These are phyloP conservation scores for Wallacemonas rigidus DNA, from an alignment of 208 protist species.

Conservation along the genomic window DNA sequence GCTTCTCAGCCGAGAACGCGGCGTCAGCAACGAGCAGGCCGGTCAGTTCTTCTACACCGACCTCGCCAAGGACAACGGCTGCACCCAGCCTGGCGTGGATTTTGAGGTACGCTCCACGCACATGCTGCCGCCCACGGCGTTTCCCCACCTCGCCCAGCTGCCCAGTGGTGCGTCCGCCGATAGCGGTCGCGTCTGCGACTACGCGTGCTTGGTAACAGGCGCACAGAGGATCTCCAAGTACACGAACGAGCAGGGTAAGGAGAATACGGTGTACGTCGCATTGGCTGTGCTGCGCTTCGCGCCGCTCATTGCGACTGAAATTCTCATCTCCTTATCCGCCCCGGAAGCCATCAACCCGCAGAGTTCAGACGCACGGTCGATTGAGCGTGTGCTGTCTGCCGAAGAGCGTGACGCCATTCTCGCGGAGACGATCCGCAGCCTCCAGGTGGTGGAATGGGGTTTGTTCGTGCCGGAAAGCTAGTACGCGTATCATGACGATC, in stretches of 20 bases:
- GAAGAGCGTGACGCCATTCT: conserved; percentile 44
- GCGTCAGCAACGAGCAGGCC: conserved; percentile 44
- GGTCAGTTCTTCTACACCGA: conserved; percentile 67
- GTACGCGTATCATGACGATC: neutral
- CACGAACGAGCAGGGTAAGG: conserved; percentile 61
- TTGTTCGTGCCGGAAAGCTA: conserved; percentile 63
- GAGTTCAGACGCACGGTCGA: conserved; percentile 59
- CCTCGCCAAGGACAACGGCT: conserved; percentile 68
- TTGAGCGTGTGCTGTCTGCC: conserved; percentile 40
- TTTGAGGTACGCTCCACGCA: conserved; percentile 10
- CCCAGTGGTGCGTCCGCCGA: conserved; percentile 3
- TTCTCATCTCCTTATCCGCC: conserved; percentile 66
- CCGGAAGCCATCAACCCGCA: conserved; percentile 49
- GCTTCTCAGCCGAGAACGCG: conserved; percentile 50
- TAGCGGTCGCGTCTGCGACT: conserved; percentile 35
- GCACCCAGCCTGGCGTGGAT: conserved; percentile 11
- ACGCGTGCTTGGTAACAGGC: conserved; percentile 48
- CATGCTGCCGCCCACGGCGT: conserved; percentile 27
- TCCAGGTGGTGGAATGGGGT: conserved; percentile 59
- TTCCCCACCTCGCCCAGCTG: conserved; percentile 38
- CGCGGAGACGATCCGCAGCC: conserved; percentile 27
- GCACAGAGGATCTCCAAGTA: conserved; percentile 74
- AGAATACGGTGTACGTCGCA: conserved; percentile 67
- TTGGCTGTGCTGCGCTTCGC: conserved; percentile 59
- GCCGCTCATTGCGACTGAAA: conserved; percentile 61